Percentiles rank a stretch among this genome's conserved stretches.
phyloP scores from a whole-genome alignment of 345 rosid species.

The Bretschneidera sinensis region DNA sequence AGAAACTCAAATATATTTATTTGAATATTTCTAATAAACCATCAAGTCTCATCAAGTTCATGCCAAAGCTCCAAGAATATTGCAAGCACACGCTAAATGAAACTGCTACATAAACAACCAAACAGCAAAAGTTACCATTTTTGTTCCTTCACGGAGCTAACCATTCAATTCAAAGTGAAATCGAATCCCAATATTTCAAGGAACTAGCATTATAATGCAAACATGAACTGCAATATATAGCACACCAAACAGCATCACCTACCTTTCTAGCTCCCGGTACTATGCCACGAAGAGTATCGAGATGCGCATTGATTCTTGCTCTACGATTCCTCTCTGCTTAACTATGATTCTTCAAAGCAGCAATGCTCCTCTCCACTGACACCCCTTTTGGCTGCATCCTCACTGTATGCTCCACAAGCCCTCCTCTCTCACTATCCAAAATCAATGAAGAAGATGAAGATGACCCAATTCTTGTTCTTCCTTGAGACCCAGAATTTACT shows the following conservation, averaged over 20 bases:
- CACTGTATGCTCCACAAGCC: constrained; percentile 34
- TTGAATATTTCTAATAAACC: too few species aligned
- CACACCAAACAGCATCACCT: too few species aligned
- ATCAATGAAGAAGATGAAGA: constrained; percentile 22
- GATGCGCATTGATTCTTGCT: constrained; percentile 47
- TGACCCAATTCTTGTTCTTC: constrained; percentile 12
- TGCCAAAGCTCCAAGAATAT: too few species aligned
- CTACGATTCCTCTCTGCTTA: constrained; percentile 57
- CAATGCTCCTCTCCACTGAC: constrained; percentile 31
- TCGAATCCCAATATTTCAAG: neutral
- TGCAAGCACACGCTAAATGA: too few species aligned
- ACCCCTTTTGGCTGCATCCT: constrained; percentile 21
- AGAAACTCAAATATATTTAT: too few species aligned
- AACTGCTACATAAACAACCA: too few species aligned
- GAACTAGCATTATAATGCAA: too few species aligned
- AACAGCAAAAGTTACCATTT: too few species aligned
- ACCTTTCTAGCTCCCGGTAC: constrained; percentile 47
- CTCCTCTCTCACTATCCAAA: constrained; percentile 45
- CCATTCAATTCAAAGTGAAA: too few species aligned
- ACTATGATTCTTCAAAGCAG: constrained; percentile 50
- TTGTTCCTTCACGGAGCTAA: too few species aligned
- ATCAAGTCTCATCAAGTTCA: too few species aligned
- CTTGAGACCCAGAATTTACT: constrained; percentile 1
- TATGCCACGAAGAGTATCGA: constrained; percentile 42
- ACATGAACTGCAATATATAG: too few species aligned